These are phyloP conservation scores for Acanthamoeba divionensis DNA, from an alignment of 208 protist genomes.

Conservation along the genomic window DNA sequence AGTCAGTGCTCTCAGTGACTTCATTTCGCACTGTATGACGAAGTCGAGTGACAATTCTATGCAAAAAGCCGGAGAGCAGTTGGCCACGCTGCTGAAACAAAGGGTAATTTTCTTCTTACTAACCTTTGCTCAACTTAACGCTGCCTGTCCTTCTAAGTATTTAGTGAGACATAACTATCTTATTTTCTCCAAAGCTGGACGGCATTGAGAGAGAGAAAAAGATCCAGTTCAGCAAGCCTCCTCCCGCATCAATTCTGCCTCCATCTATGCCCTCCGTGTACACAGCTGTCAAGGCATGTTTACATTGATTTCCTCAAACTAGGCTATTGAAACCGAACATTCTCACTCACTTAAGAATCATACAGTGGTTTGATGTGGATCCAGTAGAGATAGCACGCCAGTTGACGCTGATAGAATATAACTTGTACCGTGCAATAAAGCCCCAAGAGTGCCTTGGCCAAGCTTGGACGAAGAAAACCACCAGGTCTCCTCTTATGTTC, in stretches of 20 bases:
- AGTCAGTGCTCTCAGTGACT: not conserved
- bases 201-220: conserved; percentile 15
- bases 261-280: too few relatives aligned
- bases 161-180: too few relatives aligned
- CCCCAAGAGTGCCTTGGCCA: conserved; percentile 44
- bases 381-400: conserved; percentile 46
- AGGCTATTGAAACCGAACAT: too few relatives aligned
- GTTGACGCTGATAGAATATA: conserved; percentile 46
- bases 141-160: too few relatives aligned
- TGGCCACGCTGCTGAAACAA: not conserved
- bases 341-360: not conserved
- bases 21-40: not conserved
- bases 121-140: too few relatives aligned
- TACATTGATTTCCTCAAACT: too few relatives aligned
- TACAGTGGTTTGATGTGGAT: not conserved
- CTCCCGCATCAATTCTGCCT: not conserved
- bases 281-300: too few relatives aligned
- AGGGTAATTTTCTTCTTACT: conserved; percentile 12
- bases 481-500: not conserved
- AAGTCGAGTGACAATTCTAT: not conserved
- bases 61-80: conserved; percentile 45
- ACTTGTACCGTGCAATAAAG: conserved; percentile 40
- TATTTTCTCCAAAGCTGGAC: too few relatives aligned
- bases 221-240: conserved; percentile 31
- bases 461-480: conserved; percentile 51